Base-by-base conservation (phyloP, 1,284 basidiomycete genomes). In the Ceratobasidium sp. region DNA sequence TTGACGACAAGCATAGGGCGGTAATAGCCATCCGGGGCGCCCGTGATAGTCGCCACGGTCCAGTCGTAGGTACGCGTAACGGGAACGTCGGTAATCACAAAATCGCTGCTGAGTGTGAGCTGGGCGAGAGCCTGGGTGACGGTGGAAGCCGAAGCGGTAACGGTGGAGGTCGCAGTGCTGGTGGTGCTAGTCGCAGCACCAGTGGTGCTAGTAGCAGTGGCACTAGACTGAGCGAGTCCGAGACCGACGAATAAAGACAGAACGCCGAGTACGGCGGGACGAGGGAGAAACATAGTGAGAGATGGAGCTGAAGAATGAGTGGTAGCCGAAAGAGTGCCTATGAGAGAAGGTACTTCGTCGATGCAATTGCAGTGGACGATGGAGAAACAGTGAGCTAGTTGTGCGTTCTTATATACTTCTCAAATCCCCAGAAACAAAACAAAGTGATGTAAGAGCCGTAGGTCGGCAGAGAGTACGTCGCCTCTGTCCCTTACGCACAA, bases 1-100 rank as follows among this genome's bases (percentile, higher is more conserved):
- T 82, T 83, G 54, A 82, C 78, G 8, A 81, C 77, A 8, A 80
- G 72, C 78, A 81, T 80, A 1, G 73, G 72, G 45, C 79, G 80
- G 17, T 36, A 65, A 33, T 80, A 69, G 4, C 75, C 80, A 33
- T 80, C 81, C 3, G 80, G 79, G 0, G 77, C 56, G 8, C 76
- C 75, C 5, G 54, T 60, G 17, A 29, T 22, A 2, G 56, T 71
- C 3, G 67, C 36, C 41, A 71, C 56, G 15, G 31, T 31, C 67
- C 67, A 71, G 44, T 71, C 51, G 31, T 71, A 71, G 54, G 56
- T 60, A 45, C 67, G 67, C 19, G 67, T 71, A 14, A 29, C 56
- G 1, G 67, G 67, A 15, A 59, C 56, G 24, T 71, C 17, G 44
- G 67, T 71, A 56, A 71, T 71, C 11, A 59, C 56, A 47, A 71